A percentile compares a stretch with the other conserved stretches of the same genome.
Evolutionary conservation across 2,329 filamentous ascomycete species (phyloP).

Genomic region (Ophiostoma perfectum): DNA sequence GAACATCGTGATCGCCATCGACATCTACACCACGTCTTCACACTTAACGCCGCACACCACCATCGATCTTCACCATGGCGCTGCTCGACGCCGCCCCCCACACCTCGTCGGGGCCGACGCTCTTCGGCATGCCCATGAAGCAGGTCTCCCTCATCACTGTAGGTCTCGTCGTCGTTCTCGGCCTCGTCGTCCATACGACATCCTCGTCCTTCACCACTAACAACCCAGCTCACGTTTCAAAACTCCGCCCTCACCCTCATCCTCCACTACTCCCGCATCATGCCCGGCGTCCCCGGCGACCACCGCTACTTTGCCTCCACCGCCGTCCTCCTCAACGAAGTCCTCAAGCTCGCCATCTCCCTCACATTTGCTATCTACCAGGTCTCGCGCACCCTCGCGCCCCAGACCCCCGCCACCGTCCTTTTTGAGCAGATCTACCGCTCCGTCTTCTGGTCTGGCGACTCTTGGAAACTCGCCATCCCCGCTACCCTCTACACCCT

Average conservation of each 20-base stretch:
- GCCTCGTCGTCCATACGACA: background rate
- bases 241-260: conserved; percentile 76
- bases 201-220: conserved; percentile 24
- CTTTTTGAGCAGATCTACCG: conserved; percentile 74
- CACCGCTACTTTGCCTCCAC: conserved; percentile 92
- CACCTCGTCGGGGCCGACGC: conserved; percentile 39
- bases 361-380: conserved; percentile 85
- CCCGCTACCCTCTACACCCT: conserved; percentile 84
- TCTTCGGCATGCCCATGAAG: conserved; percentile 61
- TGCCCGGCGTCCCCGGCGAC: conserved; percentile 69
- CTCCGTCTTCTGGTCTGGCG: conserved; percentile 70
- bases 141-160: conserved; percentile 62
- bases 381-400: conserved; percentile 65
- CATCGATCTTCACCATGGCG: conserved; percentile 34
- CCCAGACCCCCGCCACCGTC: conserved; percentile 72
- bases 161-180: conserved; percentile 29
- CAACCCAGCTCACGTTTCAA: conserved; percentile 64
- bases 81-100: conserved; percentile 38
- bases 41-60: background rate
- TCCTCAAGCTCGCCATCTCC: conserved; percentile 82
- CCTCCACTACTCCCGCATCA: conserved; percentile 90
- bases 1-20: too few species aligned
- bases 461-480: conserved; percentile 91
- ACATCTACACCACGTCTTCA: background rate
- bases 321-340: conserved; percentile 87